phyloP scores from a whole-genome alignment of 2,329 filamentous ascomycete genomes.

The Beauveria varroae region DNA sequence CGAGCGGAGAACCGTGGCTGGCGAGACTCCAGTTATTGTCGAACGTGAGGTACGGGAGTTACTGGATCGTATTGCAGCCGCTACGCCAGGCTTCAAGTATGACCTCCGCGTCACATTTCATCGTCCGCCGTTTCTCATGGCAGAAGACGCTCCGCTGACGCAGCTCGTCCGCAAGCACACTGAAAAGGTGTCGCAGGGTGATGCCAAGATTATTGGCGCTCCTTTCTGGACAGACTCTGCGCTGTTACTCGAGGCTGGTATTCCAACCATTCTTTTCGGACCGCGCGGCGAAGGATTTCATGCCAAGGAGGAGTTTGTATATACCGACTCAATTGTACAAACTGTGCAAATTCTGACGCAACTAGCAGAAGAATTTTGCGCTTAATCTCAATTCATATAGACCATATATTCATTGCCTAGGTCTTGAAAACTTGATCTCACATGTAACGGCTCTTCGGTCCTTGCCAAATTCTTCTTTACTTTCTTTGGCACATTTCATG shows the following conservation, averaged over 20 bases:
- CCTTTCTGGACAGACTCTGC: slow-evolving; percentile 46
- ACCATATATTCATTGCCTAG: background rate
- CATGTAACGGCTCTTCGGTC: too few relatives aligned
- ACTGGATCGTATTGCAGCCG: slow-evolving; percentile 24
- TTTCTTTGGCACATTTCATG: background rate
- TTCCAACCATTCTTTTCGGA: slow-evolving; percentile 39
- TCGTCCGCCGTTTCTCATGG: slow-evolving; percentile 35
- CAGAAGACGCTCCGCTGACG: slow-evolving; percentile 33
- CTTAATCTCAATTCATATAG: background rate
- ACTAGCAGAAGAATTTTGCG: slow-evolving; percentile 24
- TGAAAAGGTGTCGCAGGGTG: slow-evolving; percentile 18
- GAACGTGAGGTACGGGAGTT: slow-evolving; percentile 29
- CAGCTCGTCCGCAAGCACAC: slow-evolving; percentile 23
- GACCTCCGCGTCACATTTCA: slow-evolving; percentile 32
- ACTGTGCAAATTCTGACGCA: slow-evolving; percentile 22
- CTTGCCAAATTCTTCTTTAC: background rate
- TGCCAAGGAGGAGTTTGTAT: slow-evolving; percentile 42
- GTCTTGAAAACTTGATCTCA: background rate
- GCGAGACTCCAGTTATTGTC: slow-evolving; percentile 32
- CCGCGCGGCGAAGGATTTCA: slow-evolving; percentile 42
- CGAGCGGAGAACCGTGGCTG: slow-evolving; percentile 40
- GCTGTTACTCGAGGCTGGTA: slow-evolving; percentile 34
- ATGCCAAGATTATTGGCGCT: slow-evolving; percentile 21
- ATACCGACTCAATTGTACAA: slow-evolving; percentile 32
- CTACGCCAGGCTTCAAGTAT: slow-evolving; percentile 32